A percentile compares a stretch with the other conserved stretches of the same genome.
Conservation (phyloP, 306 rosid species). For the Potentilla sterilis region DNA sequence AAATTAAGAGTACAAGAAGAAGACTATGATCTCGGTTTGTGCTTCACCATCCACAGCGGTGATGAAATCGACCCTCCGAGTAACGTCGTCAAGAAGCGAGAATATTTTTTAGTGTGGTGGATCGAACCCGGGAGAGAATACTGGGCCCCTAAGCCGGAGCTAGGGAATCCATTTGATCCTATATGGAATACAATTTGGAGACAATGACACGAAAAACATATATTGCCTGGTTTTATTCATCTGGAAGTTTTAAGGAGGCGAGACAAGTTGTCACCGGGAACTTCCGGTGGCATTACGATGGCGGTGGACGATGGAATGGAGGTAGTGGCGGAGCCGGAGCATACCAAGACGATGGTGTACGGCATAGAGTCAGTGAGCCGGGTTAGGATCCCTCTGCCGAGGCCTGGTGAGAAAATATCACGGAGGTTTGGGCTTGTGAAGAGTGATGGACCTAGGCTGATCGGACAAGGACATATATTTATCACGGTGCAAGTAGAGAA, state of each 20-base stretch:
- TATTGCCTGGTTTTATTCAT: not conserved
- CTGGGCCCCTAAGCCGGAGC: not conserved
- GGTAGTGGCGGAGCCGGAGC: not conserved
- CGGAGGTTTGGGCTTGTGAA: not conserved
- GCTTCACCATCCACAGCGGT: not conserved
- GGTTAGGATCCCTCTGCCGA: not conserved
- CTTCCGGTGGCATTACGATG: not conserved
- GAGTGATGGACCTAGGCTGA: not conserved
- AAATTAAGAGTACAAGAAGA: not conserved
- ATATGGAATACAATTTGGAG: not conserved
- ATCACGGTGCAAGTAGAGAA: not conserved
- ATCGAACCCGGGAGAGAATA: not conserved
- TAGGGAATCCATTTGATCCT: not conserved
- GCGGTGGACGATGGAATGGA: not conserved
- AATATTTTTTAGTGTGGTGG: not conserved
- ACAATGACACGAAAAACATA: not conserved
- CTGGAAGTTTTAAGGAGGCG: not conserved
- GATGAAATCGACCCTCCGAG: not conserved
- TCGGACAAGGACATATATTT: not conserved
- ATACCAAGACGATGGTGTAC: not conserved
- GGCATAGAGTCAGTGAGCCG: not conserved
- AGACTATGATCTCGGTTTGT: not conserved
- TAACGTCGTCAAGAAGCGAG: not conserved
- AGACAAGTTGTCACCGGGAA: not conserved
- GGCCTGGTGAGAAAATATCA: not conserved